A percentile compares a stretch with the other conserved stretches of the same genome.
Conservation (phyloP, 23 red algal genomes). For the Gracilariopsis chorda region DNA sequence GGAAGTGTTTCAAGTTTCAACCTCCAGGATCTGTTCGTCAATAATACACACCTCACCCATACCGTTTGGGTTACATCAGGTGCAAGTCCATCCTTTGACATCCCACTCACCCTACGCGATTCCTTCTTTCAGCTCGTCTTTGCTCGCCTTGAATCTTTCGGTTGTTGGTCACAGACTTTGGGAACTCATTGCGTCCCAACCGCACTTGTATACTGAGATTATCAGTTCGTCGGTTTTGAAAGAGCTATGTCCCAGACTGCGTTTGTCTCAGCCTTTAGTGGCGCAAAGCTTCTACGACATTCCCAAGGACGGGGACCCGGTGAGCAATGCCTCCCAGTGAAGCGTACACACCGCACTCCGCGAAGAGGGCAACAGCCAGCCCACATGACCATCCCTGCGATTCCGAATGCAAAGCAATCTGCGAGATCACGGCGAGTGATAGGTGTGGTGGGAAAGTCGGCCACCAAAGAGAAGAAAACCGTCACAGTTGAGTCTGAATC, state of each 20-base stretch:
- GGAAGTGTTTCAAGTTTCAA: too few species aligned
- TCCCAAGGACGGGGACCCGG: neutral
- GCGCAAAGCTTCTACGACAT: neutral
- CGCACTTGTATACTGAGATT: too few species aligned
- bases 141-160: too few species aligned
- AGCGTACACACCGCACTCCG: neutral
- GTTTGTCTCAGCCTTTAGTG: neutral
- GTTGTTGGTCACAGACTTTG: too few species aligned
- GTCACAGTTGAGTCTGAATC: neutral
- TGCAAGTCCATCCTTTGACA: too few species aligned
- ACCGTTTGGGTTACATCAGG: too few species aligned
- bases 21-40: too few species aligned
- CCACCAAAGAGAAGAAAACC: neutral
- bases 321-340: neutral
- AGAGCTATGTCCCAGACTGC: neutral
- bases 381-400: neutral
- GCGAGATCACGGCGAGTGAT: neutral
- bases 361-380: neutral
- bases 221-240: too few species aligned
- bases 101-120: too few species aligned
- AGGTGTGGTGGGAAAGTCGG: conserved; percentile 1
- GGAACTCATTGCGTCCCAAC: too few species aligned
- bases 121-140: too few species aligned
- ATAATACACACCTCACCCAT: too few species aligned
- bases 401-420: neutral